Evolutionary conservation across 2,329 filamentous ascomycete genomes (phyloP).

Genomic region (Ceratocystiopsis sp.): DNA sequence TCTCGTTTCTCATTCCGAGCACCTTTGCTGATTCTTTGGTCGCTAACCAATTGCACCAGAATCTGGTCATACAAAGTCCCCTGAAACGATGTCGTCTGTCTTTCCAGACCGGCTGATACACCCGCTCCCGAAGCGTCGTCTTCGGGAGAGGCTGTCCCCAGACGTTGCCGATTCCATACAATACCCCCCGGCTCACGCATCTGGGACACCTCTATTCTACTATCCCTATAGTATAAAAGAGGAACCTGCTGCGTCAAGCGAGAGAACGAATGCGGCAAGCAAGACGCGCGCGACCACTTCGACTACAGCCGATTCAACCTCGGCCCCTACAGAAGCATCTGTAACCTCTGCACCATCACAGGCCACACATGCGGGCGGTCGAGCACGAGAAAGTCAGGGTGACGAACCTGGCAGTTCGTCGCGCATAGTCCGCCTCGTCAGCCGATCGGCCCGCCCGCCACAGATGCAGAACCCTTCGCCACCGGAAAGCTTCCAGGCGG

Average conservation of each 20-base stretch:
- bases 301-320: background rate
- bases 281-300: background rate
- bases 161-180: slow-evolving; percentile 69
- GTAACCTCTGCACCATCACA: background rate
- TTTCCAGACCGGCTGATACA: slow-evolving; percentile 86
- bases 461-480: slow-evolving; percentile 1
- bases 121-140: slow-evolving; percentile 72
- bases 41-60: slow-evolving; percentile 22
- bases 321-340: background rate
- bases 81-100: slow-evolving; percentile 62
- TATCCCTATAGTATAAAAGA: slow-evolving; percentile 45
- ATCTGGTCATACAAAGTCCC: slow-evolving; percentile 38
- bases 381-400: background rate
- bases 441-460: slow-evolving; percentile 1
- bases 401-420: slow-evolving; percentile 25
- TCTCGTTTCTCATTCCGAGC: background rate
- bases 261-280: background rate
- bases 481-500: slow-evolving; percentile 21
- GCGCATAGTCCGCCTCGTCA: slow-evolving; percentile 4
- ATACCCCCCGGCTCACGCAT: slow-evolving; percentile 61
- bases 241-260: slow-evolving; percentile 13
- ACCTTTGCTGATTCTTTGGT: background rate
- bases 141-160: slow-evolving; percentile 74
- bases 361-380: background rate
- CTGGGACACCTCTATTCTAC: slow-evolving; percentile 58